A percentile compares a stretch with the other conserved stretches of the same genome.
These are phyloP conservation scores for Sideroxylon spinosum DNA, from an alignment of 179 eudicot species.

Conservation along the genomic window DNA sequence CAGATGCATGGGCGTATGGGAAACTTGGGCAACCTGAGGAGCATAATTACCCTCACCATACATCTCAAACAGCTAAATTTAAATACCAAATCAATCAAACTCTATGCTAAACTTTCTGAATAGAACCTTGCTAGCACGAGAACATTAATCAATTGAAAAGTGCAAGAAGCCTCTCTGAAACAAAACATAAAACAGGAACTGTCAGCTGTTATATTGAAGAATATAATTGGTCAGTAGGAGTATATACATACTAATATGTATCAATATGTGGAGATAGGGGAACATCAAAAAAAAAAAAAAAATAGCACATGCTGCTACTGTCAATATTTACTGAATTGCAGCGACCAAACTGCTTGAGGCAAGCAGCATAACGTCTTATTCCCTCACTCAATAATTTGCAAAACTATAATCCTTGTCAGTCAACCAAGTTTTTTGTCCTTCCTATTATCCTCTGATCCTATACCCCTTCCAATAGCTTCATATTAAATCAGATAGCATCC, in stretches of 20 bases:
- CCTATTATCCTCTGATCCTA: background rate
- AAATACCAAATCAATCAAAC: background rate
- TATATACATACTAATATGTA: background rate
- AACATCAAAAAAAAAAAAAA: background rate
- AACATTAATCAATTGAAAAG: background rate
- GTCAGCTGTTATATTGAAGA: conserved; percentile 8
- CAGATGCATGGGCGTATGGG: conserved; percentile 43
- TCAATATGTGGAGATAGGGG: background rate
- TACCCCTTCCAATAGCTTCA: background rate
- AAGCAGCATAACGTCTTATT: conserved; percentile 2
- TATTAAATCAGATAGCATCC: background rate
- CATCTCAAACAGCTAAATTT: conserved; percentile 36
- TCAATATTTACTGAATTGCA: background rate
- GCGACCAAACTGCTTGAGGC: background rate
- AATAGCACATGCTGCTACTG: background rate
- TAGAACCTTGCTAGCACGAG: conserved; percentile 6
- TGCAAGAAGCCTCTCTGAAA: conserved; percentile 4
- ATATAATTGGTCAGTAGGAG: too few relatives aligned
- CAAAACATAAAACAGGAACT: conserved; percentile 6
- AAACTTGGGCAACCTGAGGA: conserved; percentile 52
- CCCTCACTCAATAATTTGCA: background rate
- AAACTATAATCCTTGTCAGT: background rate
- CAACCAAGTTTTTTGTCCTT: background rate
- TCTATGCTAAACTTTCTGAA: background rate
- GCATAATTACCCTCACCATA: conserved; percentile 65